Conservation (phyloP, 805 yeast genomes). For the Scheffersomyces lignosus region DNA sequence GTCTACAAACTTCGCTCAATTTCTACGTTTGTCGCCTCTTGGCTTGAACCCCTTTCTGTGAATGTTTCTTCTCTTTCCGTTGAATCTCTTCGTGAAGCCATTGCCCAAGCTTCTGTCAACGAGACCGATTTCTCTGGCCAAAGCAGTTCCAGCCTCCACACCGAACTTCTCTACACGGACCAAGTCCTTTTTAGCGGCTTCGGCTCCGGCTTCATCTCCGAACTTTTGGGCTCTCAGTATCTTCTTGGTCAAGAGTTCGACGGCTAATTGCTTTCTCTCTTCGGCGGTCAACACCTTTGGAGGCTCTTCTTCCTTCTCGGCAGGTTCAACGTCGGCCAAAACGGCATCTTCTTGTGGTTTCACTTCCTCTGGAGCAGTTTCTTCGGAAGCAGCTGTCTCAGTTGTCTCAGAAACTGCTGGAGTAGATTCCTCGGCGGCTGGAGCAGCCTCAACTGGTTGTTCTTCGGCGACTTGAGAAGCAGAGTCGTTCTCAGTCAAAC, state of each 20-base stretch:
- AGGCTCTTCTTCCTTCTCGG: slow-evolving; percentile 23
- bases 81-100: slow-evolving; percentile 14
- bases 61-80: slow-evolving; percentile 7
- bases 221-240: slow-evolving; percentile 76
- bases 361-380: slow-evolving; percentile 12
- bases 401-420: slow-evolving; percentile 6
- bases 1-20: too few relatives aligned
- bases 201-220: slow-evolving; percentile 60
- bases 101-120: slow-evolving; percentile 36
- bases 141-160: slow-evolving; percentile 60
- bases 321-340: slow-evolving; percentile 15
- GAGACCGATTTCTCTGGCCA: slow-evolving; percentile 68
- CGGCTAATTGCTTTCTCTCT: slow-evolving; percentile 66
- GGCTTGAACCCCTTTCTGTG: slow-evolving; percentile 7
- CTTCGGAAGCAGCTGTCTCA: slow-evolving; percentile 11
- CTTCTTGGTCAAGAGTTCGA: slow-evolving; percentile 65
- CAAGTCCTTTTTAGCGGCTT: slow-evolving; percentile 59
- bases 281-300: slow-evolving; percentile 56
- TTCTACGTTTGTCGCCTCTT: slow-evolving; percentile 4
- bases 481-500: slow-evolving; percentile 61
- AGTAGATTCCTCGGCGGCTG: slow-evolving; percentile 14
- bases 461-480: slow-evolving; percentile 18
- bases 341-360: slow-evolving; percentile 11
- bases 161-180: slow-evolving; percentile 84
- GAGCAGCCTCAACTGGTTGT: slow-evolving; percentile 14